Evolutionary conservation across 805 yeast species (phyloP).

Genomic region (Jamesozyma lodderae): DNA sequence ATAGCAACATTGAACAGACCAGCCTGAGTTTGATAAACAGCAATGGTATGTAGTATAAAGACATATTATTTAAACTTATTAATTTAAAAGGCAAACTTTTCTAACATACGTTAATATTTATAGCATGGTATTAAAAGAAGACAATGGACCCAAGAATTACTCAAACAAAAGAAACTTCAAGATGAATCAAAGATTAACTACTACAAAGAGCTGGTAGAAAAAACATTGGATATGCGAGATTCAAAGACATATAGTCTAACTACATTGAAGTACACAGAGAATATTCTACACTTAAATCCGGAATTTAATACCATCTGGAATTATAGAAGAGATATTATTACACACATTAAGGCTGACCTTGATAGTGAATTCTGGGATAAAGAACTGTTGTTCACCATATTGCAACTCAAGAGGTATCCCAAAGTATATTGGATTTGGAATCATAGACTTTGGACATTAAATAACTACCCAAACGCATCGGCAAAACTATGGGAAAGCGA

Average conservation of each 20-base stretch:
- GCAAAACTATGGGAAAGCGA: conserved; percentile 58
- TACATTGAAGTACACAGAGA: conserved; percentile 46
- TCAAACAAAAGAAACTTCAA: conserved; percentile 38
- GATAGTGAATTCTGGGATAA: conserved; percentile 31
- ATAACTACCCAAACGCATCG: conserved; percentile 37
- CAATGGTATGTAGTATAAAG: conserved; percentile 7
- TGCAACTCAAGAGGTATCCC: conserved; percentile 56
- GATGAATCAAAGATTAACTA: conserved; percentile 54
- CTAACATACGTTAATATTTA: conserved; percentile 4
- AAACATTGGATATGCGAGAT: conserved; percentile 34
- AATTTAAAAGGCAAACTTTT: not conserved
- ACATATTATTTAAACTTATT: too few species aligned
- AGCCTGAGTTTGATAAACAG: too few species aligned
- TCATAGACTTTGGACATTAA: conserved; percentile 78
- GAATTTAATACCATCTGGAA: conserved; percentile 91
- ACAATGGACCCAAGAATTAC: conserved; percentile 47
- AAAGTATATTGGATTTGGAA: conserved; percentile 97
- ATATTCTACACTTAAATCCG: conserved; percentile 59
- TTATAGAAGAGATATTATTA: conserved; percentile 64
- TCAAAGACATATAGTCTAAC: conserved; percentile 27
- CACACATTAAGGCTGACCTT: conserved; percentile 14
- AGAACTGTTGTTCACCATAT: conserved; percentile 57
- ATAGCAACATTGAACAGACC: too few species aligned
- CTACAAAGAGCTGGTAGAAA: conserved; percentile 41
- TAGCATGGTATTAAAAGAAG: conserved; percentile 68